These are phyloP conservation scores for Yamadazyma akitaensis DNA, from an alignment of 805 yeast genomes.

Conservation along the genomic window DNA sequence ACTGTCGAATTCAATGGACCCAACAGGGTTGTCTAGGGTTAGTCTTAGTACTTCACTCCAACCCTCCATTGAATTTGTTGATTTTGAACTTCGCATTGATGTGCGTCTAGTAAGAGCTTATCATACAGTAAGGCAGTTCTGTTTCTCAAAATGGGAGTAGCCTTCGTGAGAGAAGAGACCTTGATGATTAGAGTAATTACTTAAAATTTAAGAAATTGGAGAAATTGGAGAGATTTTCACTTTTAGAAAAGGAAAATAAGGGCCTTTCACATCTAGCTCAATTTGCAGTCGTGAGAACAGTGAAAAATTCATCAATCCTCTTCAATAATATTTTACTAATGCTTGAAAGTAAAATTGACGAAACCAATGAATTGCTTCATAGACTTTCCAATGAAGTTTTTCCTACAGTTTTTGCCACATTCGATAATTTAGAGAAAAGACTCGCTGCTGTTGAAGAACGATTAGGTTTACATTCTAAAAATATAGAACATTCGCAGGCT, in stretches of 20 bases:
- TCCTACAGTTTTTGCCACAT: slow-evolving; percentile 12
- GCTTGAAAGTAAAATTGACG: slow-evolving; percentile 9
- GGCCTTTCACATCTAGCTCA: background rate
- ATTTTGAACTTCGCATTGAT: background rate
- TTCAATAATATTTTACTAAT: background rate
- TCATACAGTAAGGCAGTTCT: background rate
- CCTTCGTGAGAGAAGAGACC: too few species aligned
- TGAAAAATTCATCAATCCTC: slow-evolving; percentile 1
- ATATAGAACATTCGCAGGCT: background rate
- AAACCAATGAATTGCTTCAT: slow-evolving; percentile 13
- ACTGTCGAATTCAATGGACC: slow-evolving; percentile 55
- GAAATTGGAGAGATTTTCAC: background rate
- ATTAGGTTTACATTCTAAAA: background rate
- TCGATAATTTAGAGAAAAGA: slow-evolving; percentile 11
- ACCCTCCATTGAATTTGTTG: slow-evolving; percentile 40
- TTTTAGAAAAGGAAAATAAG: background rate
- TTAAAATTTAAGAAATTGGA: background rate
- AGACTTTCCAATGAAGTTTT: slow-evolving; percentile 13
- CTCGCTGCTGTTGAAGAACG: slow-evolving; percentile 8
- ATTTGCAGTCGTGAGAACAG: background rate
- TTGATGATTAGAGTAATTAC: too few species aligned
- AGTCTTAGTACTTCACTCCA: slow-evolving; percentile 44
- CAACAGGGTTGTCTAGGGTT: slow-evolving; percentile 12
- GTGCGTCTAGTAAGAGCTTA: slow-evolving; percentile 1
- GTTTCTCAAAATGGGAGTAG: background rate